phyloP scores from a whole-genome alignment of 177 flowering plant genomes.

The Vitis hybrid region DNA sequence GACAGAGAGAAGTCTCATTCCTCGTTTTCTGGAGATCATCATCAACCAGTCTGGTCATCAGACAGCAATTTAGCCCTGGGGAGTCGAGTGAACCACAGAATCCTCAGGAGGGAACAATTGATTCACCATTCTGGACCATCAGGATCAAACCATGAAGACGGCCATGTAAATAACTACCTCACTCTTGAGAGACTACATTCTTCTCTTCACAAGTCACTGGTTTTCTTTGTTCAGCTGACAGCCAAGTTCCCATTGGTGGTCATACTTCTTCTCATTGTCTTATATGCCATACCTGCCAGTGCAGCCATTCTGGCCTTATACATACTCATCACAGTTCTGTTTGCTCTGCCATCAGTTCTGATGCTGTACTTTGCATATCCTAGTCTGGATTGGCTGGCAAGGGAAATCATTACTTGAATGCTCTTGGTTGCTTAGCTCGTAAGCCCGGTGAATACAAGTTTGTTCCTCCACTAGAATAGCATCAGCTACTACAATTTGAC shows the following conservation, averaged over 20 bases:
- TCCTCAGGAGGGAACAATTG: slow-evolving; percentile 31
- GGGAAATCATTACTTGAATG: slow-evolving; percentile 71
- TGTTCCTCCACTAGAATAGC: neutral
- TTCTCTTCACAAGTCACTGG: slow-evolving; percentile 58
- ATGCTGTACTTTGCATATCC: slow-evolving; percentile 85
- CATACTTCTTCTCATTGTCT: slow-evolving; percentile 63
- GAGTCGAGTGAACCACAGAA: slow-evolving; percentile 27
- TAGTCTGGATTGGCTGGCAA: slow-evolving; percentile 88
- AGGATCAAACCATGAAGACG: slow-evolving; percentile 17
- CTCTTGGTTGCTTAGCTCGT: neutral
- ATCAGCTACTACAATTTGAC: slow-evolving; percentile 21
- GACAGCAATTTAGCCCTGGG: slow-evolving; percentile 23
- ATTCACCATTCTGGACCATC: slow-evolving; percentile 26
- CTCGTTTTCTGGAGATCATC: slow-evolving; percentile 35
- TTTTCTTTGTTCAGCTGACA: slow-evolving; percentile 73
- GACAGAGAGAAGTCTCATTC: slow-evolving; percentile 52
- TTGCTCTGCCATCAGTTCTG: slow-evolving; percentile 87
- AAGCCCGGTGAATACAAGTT: slow-evolving; percentile 13
- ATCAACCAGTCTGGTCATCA: slow-evolving; percentile 33
- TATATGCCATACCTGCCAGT: slow-evolving; percentile 82
- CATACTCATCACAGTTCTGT: slow-evolving; percentile 63
- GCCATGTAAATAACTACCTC: slow-evolving; percentile 21
- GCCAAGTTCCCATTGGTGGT: slow-evolving; percentile 83
- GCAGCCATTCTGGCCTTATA: slow-evolving; percentile 77
- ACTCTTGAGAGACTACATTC: slow-evolving; percentile 43